Percentiles rank a stretch among this genome's conserved stretches.
Conservation (phyloP, 495 filamentous ascomycete genomes). For the Annulohypoxylon moriforme region DNA sequence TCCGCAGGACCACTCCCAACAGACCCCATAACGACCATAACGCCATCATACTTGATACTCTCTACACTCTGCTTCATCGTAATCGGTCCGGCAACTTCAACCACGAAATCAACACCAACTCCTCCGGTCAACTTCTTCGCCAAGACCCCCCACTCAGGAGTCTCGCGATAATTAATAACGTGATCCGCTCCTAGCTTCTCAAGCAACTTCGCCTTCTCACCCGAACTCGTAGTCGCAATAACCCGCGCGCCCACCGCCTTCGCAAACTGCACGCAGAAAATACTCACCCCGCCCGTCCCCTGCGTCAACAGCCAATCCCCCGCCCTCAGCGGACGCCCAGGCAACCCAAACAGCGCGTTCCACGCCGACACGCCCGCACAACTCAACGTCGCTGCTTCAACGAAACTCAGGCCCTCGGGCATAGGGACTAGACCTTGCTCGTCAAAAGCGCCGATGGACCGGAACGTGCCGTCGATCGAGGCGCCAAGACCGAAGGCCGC, state of each 20-base stretch:
- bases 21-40: slow-evolving; percentile 68
- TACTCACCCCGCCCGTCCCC: slow-evolving; percentile 52
- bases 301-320: slow-evolving; percentile 49
- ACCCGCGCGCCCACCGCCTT: slow-evolving; percentile 52
- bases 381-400: slow-evolving; percentile 40
- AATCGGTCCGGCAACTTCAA: slow-evolving; percentile 66
- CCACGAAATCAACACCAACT: slow-evolving; percentile 67
- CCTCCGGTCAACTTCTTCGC: slow-evolving; percentile 66
- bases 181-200: slow-evolving; percentile 61
- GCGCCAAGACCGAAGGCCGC: slow-evolving; percentile 37
- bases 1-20: slow-evolving; percentile 56
- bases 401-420: slow-evolving; percentile 35
- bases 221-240: slow-evolving; percentile 55
- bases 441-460: slow-evolving; percentile 40
- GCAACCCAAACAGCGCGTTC: slow-evolving; percentile 52
- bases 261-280: slow-evolving; percentile 53
- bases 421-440: slow-evolving; percentile 42
- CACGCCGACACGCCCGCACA: slow-evolving; percentile 52
- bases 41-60: slow-evolving; percentile 64
- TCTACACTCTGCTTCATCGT: slow-evolving; percentile 67
- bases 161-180: slow-evolving; percentile 69
- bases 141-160: slow-evolving; percentile 69
- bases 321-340: slow-evolving; percentile 24
- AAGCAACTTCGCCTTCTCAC: slow-evolving; percentile 49
- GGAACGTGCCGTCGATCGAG: slow-evolving; percentile 35